These are phyloP conservation scores for Stylosanthes scabra DNA, from an alignment of 331 rosid genomes.

Conservation along the genomic window DNA sequence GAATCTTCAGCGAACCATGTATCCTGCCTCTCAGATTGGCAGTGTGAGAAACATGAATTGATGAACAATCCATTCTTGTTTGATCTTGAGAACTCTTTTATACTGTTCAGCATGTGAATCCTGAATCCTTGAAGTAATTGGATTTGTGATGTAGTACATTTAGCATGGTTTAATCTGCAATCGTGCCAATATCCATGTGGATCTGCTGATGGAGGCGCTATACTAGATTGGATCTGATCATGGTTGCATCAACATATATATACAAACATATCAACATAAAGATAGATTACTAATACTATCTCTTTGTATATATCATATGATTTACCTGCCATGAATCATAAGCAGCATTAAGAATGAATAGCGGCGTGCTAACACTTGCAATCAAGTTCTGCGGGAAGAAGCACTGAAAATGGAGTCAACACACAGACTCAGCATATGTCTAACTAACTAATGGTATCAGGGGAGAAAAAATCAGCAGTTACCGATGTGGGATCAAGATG, in stretches of 20 bases:
- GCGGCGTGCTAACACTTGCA: constrained; percentile 67
- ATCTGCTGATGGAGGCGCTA: constrained; percentile 95
- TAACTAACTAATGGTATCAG: background rate
- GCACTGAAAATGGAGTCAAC: constrained; percentile 63
- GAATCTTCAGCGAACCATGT: constrained; percentile 93
- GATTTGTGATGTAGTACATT: constrained; percentile 73
- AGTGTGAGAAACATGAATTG: constrained; percentile 94
- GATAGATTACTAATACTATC: no score
- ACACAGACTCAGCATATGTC: background rate
- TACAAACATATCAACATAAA: no score
- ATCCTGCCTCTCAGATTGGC: constrained; percentile 95
- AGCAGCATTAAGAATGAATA: constrained; percentile 90
- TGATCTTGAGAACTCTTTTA: constrained; percentile 61
- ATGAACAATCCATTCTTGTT: constrained; percentile 73
- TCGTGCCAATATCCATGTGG: constrained; percentile 87
- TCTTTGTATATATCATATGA: background rate
- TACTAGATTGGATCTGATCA: constrained; percentile 81
- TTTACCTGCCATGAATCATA: constrained; percentile 97
- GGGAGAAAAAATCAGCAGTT: constrained; percentile 22
- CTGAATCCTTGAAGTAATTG: constrained; percentile 92
- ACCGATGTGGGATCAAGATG: constrained; percentile 89
- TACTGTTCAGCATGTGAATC: constrained; percentile 72
- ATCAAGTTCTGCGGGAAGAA: constrained; percentile 95
- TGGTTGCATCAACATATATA: no score
- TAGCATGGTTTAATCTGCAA: constrained; percentile 84